Percentiles rank a stretch among this genome's conserved stretches.
Conservation (phyloP, 1,284 basidiomycete genomes). For the Trametes hirsuta region DNA sequence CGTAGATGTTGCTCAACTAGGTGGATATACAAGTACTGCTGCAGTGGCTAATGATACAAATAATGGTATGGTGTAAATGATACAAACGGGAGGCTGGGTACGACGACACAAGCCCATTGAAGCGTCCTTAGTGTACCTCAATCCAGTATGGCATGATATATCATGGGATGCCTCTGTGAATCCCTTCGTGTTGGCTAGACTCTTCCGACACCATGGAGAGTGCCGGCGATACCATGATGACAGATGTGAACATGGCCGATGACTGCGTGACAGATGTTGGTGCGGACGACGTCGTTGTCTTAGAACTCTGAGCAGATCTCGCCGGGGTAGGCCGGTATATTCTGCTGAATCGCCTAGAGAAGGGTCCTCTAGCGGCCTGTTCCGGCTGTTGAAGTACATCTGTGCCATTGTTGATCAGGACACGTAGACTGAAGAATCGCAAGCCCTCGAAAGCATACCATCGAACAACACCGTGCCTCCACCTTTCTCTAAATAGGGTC, state of each 20-base stretch:
- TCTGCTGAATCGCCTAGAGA: constrained; percentile 12
- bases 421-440: neutral
- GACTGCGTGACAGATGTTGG: constrained; percentile 24
- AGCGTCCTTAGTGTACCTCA: too few species aligned
- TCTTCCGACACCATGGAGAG: constrained; percentile 25
- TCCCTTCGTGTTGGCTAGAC: neutral
- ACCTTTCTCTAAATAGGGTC: constrained; percentile 16
- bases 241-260: constrained; percentile 27
- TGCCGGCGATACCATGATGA: constrained; percentile 23
- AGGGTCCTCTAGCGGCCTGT: neutral
- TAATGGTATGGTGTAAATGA: neutral
- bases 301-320: constrained; percentile 21
- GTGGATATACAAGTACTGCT: neutral
- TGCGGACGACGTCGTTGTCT: constrained; percentile 20
- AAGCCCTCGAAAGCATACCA: constrained; percentile 1
- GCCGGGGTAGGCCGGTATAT: constrained; percentile 20
- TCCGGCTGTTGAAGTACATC: neutral
- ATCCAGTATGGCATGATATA: neutral
- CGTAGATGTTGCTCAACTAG: too few species aligned
- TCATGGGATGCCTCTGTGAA: neutral
- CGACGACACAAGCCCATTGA: too few species aligned
- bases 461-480: constrained; percentile 15
- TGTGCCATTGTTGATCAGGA: neutral
- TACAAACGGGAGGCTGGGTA: too few species aligned
- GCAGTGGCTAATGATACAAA: neutral